Evolutionary conservation across 225 moss, liverwort and hornwort genomes (phyloP).

Genomic region (Physcomitrellopsis africana): DNA sequence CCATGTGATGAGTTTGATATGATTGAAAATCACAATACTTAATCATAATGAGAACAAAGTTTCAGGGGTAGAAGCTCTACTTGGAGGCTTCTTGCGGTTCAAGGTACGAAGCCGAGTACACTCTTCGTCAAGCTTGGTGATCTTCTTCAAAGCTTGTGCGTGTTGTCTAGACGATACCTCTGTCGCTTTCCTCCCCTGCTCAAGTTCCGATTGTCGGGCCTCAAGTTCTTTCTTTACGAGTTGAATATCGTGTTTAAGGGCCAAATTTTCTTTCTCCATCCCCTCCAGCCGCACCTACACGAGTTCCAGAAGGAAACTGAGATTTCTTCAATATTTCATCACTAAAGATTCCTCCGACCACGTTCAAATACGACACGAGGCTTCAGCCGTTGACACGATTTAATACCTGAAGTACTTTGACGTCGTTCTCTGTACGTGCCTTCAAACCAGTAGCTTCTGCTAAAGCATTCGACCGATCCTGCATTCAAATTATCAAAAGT

Average conservation of each 20-base stretch:
- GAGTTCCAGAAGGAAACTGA: conserved; percentile 26
- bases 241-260: conserved; percentile 63
- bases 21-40: conserved; percentile 3
- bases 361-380: neutral
- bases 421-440: conserved; percentile 51
- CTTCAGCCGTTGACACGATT: neutral
- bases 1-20: conserved; percentile 10
- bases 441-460: conserved; percentile 45
- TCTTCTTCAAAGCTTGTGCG: conserved; percentile 67
- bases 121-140: conserved; percentile 79
- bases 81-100: conserved; percentile 78
- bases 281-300: conserved; percentile 59
- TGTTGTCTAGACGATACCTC: conserved; percentile 64
- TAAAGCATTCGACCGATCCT: conserved; percentile 52
- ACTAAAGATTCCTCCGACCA: neutral
- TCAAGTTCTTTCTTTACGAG: conserved; percentile 68
- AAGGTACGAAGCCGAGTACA: conserved; percentile 71
- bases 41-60: neutral
- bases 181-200: conserved; percentile 60
- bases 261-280: conserved; percentile 62
- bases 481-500: conserved; percentile 26
- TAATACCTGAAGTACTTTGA: conserved; percentile 59
- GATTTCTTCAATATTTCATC: conserved; percentile 7
- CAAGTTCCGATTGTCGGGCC: conserved; percentile 65
- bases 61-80: conserved; percentile 36